These are phyloP conservation scores for Helicostylum pulchrum DNA, from an alignment of 192 early-diverging fungal genomes.

Conservation along the genomic window DNA sequence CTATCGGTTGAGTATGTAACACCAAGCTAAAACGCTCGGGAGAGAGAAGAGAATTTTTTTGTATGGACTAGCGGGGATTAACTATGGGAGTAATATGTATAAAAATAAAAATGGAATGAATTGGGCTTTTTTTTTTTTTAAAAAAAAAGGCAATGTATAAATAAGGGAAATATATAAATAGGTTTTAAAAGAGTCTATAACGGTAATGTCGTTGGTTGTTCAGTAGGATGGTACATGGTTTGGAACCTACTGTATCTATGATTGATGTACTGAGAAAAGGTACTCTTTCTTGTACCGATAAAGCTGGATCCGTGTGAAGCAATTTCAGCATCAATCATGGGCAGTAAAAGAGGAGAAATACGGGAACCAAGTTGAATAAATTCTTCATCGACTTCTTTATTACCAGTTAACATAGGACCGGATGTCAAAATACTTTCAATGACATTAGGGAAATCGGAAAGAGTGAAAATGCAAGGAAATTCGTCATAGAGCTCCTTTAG, in stretches of 20 bases:
- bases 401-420: conserved; percentile 2
- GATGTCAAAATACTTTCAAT: conserved; percentile 29
- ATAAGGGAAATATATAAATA: too few species aligned
- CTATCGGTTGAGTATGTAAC: too few species aligned
- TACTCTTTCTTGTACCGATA: conserved; percentile 48
- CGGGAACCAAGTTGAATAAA: background rate
- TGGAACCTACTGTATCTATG: conserved; percentile 14
- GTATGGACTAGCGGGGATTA: too few species aligned
- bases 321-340: conserved; percentile 52
- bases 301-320: conserved; percentile 43
- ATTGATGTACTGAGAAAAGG: conserved; percentile 41
- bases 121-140: too few species aligned
- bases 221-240: conserved; percentile 12
- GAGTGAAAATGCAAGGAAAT: conserved; percentile 53
- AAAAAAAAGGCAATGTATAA: too few species aligned
- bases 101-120: too few species aligned
- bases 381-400: conserved; percentile 9
- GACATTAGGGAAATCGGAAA: conserved; percentile 45
- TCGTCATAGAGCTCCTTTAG: conserved; percentile 36
- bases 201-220: background rate
- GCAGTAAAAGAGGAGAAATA: conserved; percentile 29
- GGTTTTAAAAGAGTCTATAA: too few species aligned
- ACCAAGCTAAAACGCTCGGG: too few species aligned
- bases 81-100: too few species aligned
- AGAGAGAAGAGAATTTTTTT: too few species aligned